Percentiles rank a stretch among this genome's conserved stretches.
Evolutionary conservation across 768 basidiomycete species (phyloP).

Genomic region (Calocybe indica): DNA sequence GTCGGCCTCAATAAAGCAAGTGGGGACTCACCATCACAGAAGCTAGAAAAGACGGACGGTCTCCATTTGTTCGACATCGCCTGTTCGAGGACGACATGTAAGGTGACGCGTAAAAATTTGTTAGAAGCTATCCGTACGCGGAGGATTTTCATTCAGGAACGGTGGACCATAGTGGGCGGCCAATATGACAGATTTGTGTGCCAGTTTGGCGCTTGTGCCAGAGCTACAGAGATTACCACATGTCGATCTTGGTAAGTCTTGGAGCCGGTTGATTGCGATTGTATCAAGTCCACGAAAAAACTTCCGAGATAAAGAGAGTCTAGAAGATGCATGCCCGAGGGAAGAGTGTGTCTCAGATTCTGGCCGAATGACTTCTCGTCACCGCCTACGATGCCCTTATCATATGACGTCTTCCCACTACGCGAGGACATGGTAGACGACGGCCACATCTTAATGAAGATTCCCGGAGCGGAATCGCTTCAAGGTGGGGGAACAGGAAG

Average conservation of each 20-base stretch:
- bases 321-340: too few species aligned
- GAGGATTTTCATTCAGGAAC: too few species aligned
- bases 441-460: too few species aligned
- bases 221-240: conserved; percentile 66
- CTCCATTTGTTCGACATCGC: conserved; percentile 43
- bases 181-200: conserved; percentile 62
- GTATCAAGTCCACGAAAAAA: too few species aligned
- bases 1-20: not conserved
- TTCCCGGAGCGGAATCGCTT: too few species aligned
- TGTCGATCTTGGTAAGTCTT: conserved; percentile 64
- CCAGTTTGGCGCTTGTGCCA: conserved; percentile 64
- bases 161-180: conserved; percentile 53
- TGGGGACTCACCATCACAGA: conserved; percentile 38
- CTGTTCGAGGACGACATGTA: conserved; percentile 57
- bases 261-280: conserved; percentile 32
- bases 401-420: too few species aligned
- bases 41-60: conserved; percentile 55
- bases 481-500: too few species aligned
- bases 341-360: too few species aligned
- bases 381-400: too few species aligned
- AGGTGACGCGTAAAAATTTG: not conserved
- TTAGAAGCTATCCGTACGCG: conserved; percentile 8
- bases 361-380: too few species aligned
- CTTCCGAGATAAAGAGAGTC: too few species aligned
- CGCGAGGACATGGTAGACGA: too few species aligned